Conservation (phyloP, 495 filamentous ascomycete species). For the Cladorrhinum samala region DNA sequence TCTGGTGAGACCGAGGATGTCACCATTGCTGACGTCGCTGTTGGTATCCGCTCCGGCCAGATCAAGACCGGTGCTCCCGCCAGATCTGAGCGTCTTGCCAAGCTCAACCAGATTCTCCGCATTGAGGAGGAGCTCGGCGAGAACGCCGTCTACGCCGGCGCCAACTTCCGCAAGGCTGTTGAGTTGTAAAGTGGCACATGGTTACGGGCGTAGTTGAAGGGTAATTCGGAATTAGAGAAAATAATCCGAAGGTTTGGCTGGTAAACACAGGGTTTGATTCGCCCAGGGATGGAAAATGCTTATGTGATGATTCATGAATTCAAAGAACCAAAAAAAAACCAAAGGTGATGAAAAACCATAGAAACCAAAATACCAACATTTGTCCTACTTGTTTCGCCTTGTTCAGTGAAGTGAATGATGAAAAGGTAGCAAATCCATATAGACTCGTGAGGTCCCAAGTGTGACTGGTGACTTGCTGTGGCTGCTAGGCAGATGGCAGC, state of each 20-base stretch:
- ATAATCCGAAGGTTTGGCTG: slow-evolving; percentile 10
- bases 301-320: slow-evolving; percentile 25
- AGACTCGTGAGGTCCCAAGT: too few relatives aligned
- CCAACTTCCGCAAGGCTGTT: slow-evolving; percentile 83
- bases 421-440: too few relatives aligned
- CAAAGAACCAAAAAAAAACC: too few relatives aligned
- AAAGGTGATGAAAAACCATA: slow-evolving; percentile 16
- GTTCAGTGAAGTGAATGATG: neutral
- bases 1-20: slow-evolving; percentile 99
- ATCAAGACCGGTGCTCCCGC: slow-evolving; percentile 99
- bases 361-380: slow-evolving; percentile 22
- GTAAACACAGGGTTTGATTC: slow-evolving; percentile 2
- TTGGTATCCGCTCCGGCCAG: slow-evolving; percentile 91
- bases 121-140: slow-evolving; percentile 98
- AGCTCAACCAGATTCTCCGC: slow-evolving; percentile 99
- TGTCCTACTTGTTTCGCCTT: neutral
- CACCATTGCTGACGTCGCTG: slow-evolving; percentile 95
- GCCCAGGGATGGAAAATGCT: slow-evolving; percentile 21
- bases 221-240: slow-evolving; percentile 11
- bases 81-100: slow-evolving; percentile 94
- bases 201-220: slow-evolving; percentile 8
- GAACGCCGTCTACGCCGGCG: slow-evolving; percentile 85
- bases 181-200: slow-evolving; percentile 57
- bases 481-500: slow-evolving; percentile 16
- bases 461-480: too few relatives aligned